Percentiles rank a stretch among this genome's conserved stretches.
These are phyloP conservation scores for Megacollybia marginata DNA, from an alignment of 768 basidiomycete genomes.

Conservation along the genomic window DNA sequence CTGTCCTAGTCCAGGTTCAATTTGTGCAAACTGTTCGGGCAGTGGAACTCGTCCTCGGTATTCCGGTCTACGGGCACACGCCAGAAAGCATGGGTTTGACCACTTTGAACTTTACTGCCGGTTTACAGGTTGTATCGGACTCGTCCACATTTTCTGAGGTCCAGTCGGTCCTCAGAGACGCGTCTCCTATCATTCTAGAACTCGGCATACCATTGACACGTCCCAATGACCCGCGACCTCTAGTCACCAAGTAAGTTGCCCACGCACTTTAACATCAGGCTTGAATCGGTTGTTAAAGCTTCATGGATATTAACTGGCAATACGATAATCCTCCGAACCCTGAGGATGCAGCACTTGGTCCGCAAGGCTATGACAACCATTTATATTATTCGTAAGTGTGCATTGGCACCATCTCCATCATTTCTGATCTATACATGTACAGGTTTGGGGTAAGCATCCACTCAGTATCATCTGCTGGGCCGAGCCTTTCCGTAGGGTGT, in stretches of 20 bases:
- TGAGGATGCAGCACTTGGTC: slow-evolving; percentile 57
- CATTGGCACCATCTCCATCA: neutral
- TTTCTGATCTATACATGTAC: slow-evolving; percentile 3
- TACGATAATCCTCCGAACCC: slow-evolving; percentile 63
- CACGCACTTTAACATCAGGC: neutral
- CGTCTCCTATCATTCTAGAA: slow-evolving; percentile 26
- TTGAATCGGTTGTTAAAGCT: slow-evolving; percentile 30
- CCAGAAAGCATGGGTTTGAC: neutral
- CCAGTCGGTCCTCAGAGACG: slow-evolving; percentile 22
- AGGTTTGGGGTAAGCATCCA: slow-evolving; percentile 49
- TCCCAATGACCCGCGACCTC: neutral
- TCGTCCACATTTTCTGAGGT: slow-evolving; percentile 19
- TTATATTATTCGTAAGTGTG: slow-evolving; percentile 61
- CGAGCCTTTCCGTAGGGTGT: slow-evolving; percentile 43
- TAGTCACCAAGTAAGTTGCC: neutral
- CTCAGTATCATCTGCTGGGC: too few relatives aligned
- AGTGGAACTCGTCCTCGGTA: slow-evolving; percentile 55
- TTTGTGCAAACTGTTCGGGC: slow-evolving; percentile 63
- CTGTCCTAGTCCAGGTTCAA: slow-evolving; percentile 50
- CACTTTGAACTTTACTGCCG: neutral
- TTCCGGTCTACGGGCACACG: slow-evolving; percentile 26
- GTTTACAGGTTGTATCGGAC: slow-evolving; percentile 1
- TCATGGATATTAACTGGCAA: slow-evolving; percentile 82
- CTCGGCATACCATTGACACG: neutral
- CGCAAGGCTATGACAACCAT: slow-evolving; percentile 74